Conservation (phyloP, 768 basidiomycete species). For the Podaxis rugospora region DNA sequence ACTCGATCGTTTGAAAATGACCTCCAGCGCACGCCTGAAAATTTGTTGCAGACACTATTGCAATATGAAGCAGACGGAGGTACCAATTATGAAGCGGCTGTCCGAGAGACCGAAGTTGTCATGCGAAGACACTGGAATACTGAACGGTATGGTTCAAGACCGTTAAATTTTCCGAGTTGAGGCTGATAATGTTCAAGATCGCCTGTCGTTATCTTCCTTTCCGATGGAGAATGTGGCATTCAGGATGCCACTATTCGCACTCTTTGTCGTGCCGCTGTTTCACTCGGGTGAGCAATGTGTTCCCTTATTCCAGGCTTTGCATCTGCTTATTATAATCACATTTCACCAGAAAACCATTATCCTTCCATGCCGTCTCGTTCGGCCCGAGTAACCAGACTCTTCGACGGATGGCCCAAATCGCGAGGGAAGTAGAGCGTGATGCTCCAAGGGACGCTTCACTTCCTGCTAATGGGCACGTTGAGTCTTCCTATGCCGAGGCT, state of each 20-base stretch:
- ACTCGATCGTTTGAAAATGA: conserved; percentile 36
- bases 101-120: conserved; percentile 26
- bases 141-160: conserved; percentile 32
- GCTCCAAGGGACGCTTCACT: conserved; percentile 23
- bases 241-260: conserved; percentile 34
- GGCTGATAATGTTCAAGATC: conserved; percentile 23
- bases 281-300: conserved; percentile 34
- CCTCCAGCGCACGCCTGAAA: conserved; percentile 37
- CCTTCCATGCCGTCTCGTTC: conserved; percentile 58
- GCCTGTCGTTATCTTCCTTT: conserved; percentile 53
- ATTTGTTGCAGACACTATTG: conserved; percentile 37
- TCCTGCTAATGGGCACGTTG: conserved; percentile 17
- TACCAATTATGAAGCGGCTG: conserved; percentile 41
- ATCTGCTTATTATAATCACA: not conserved
- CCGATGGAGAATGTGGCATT: conserved; percentile 48
- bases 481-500: conserved; percentile 46
- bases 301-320: not conserved
- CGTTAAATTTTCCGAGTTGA: not conserved
- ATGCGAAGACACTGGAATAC: conserved; percentile 49
- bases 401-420: conserved; percentile 49
- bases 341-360: conserved; percentile 41
- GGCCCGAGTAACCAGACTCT: conserved; percentile 31
- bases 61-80: conserved; percentile 24
- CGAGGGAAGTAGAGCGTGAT: conserved; percentile 39
- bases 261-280: conserved; percentile 35